Conservation (phyloP, 176 grass and related monocot species). For the Areca catechu region DNA sequence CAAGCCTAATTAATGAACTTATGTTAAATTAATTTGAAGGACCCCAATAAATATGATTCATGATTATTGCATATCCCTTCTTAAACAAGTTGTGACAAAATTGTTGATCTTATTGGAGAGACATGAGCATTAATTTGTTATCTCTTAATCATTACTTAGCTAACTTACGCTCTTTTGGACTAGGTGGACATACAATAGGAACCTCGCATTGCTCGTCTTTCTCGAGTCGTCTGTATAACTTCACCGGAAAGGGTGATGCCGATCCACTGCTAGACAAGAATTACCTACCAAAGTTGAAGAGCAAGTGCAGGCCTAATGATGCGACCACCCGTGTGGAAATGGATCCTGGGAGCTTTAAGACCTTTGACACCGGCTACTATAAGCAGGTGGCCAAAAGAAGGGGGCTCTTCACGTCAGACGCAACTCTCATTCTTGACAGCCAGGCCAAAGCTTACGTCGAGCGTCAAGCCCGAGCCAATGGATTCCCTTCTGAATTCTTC, state of each 20-base stretch:
- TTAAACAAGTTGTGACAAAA: no score
- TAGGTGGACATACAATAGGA: slow-evolving; percentile 77
- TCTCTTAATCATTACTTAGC: not conserved
- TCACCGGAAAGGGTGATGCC: slow-evolving; percentile 38
- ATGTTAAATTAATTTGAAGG: no score
- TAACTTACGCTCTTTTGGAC: not conserved
- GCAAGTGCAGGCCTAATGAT: slow-evolving; percentile 45
- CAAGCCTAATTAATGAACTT: no score
- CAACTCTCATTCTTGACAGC: slow-evolving; percentile 41
- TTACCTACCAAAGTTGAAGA: slow-evolving; percentile 13
- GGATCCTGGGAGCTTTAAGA: slow-evolving; percentile 76
- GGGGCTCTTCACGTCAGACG: slow-evolving; percentile 74
- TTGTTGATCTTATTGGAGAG: not conserved
- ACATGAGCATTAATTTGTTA: not conserved
- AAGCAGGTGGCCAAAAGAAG: slow-evolving; percentile 42
- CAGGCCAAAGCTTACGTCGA: slow-evolving; percentile 50
- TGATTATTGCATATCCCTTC: no score
- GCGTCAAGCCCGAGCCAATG: slow-evolving; percentile 30
- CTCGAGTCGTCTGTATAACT: slow-evolving; percentile 68
- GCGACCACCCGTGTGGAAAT: slow-evolving; percentile 64
- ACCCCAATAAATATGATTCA: no score
- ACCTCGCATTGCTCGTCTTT: slow-evolving; percentile 61
- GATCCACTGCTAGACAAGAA: slow-evolving; percentile 11
- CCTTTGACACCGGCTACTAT: slow-evolving; percentile 69
- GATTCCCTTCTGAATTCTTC: slow-evolving; percentile 41